A percentile compares a stretch with the other conserved stretches of the same genome.
Evolutionary conservation across 441 rosid species (phyloP).

Genomic region (Pelargonium myrrhifolium): DNA sequence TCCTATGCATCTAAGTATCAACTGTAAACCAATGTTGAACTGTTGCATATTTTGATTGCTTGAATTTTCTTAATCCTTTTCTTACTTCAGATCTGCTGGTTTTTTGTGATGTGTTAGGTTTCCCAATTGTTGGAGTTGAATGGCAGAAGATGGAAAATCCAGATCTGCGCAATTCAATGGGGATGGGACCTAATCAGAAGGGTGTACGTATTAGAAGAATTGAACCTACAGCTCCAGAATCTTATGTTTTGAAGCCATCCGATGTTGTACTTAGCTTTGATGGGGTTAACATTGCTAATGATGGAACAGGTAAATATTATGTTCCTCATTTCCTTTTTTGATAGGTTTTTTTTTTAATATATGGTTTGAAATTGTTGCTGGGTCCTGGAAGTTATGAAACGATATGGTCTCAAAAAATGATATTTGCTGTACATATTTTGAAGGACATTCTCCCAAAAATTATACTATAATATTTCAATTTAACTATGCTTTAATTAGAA

Average conservation of each 20-base stretch:
- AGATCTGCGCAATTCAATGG: constrained; percentile 68
- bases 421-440: neutral
- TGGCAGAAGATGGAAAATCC: constrained; percentile 99
- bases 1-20: neutral
- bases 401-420: neutral
- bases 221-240: constrained; percentile 85
- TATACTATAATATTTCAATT: neutral
- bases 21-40: neutral
- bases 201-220: too few species aligned
- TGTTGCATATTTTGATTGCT: neutral
- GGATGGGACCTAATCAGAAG: constrained; percentile 74
- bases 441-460: neutral
- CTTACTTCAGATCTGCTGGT: neutral
- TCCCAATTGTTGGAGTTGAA: constrained; percentile 81
- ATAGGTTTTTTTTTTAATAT: neutral
- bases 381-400: neutral
- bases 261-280: constrained; percentile 83
- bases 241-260: constrained; percentile 69
- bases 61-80: neutral
- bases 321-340: neutral
- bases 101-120: constrained; percentile 36
- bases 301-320: constrained; percentile 69
- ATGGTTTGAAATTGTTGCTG: neutral
- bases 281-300: constrained; percentile 80
- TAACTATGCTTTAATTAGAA: neutral